Conservation (phyloP, 2,329 filamentous ascomycete genomes). For the Pseudopithomyces maydicus region DNA sequence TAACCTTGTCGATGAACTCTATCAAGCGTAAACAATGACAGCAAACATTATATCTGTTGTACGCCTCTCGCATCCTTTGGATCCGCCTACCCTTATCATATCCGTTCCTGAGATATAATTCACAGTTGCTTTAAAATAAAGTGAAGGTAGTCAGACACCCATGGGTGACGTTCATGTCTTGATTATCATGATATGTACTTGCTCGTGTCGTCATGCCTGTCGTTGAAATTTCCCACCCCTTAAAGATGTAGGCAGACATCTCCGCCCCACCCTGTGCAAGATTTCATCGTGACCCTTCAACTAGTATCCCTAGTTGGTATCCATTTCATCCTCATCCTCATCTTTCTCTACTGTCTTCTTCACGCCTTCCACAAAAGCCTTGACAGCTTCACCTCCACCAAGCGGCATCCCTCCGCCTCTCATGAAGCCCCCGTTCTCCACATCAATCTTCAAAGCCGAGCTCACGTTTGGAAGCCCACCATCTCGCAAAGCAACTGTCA, state of each 20-base stretch:
- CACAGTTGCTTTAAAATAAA: no score
- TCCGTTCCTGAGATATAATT: no score
- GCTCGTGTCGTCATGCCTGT: neutral
- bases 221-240: neutral
- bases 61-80: no score
- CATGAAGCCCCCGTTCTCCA: slow-evolving; percentile 84
- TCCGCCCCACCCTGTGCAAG: no score
- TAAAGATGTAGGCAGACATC: no score
- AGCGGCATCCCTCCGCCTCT: slow-evolving; percentile 79
- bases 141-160: no score
- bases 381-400: slow-evolving; percentile 85
- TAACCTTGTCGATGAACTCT: no score
- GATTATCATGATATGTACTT: neutral
- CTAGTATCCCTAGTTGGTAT: slow-evolving; percentile 28
- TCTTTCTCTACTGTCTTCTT: slow-evolving; percentile 72
- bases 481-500: slow-evolving; percentile 87
- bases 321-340: slow-evolving; percentile 37
- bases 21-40: no score
- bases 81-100: no score
- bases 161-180: neutral
- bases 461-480: slow-evolving; percentile 89
- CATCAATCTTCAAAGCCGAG: slow-evolving; percentile 79
- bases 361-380: slow-evolving; percentile 89
- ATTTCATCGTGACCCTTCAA: neutral
- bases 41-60: no score